These are phyloP conservation scores for Acanthamoeba comandoni DNA, from an alignment of 208 protist genomes.

Conservation along the genomic window DNA sequence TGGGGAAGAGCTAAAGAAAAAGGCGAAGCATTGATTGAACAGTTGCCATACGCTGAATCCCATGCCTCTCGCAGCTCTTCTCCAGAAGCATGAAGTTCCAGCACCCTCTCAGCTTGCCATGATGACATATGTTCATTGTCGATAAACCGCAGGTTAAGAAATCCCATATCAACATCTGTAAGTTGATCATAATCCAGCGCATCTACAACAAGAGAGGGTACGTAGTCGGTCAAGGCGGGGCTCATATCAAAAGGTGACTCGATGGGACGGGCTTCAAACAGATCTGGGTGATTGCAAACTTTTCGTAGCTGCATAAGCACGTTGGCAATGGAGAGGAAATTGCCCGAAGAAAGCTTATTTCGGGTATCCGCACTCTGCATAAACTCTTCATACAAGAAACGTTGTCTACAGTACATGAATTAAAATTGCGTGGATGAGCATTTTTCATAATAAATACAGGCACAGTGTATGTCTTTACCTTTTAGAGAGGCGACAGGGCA, in stretches of 20 bases:
- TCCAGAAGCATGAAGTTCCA: neutral
- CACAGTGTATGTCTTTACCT: too few species aligned
- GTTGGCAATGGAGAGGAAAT: constrained; percentile 92
- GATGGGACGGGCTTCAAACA: constrained; percentile 86
- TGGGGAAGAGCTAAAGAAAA: neutral
- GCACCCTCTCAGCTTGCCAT: neutral
- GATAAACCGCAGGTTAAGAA: neutral
- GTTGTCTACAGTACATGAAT: too few species aligned
- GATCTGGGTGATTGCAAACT: constrained; percentile 97
- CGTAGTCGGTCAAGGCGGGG: too few species aligned
- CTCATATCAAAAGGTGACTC: constrained; percentile 3
- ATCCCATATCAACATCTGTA: neutral
- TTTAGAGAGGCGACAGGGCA: constrained; percentile 94
- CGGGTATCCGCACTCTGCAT: constrained; percentile 92
- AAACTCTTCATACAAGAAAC: constrained; percentile 96
- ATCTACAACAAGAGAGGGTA: too few species aligned
- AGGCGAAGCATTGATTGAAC: too few species aligned
- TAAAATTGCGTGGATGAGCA: too few species aligned
- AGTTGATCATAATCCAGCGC: neutral
- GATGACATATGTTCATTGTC: neutral
- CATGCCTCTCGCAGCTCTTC: neutral
- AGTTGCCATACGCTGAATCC: too few species aligned
- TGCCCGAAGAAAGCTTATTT: constrained; percentile 80
- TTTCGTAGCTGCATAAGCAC: constrained; percentile 96
- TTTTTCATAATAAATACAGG: too few species aligned